Conservation (phyloP, 2,329 filamentous ascomycete genomes). For the Aspergillus eucalypticola region DNA sequence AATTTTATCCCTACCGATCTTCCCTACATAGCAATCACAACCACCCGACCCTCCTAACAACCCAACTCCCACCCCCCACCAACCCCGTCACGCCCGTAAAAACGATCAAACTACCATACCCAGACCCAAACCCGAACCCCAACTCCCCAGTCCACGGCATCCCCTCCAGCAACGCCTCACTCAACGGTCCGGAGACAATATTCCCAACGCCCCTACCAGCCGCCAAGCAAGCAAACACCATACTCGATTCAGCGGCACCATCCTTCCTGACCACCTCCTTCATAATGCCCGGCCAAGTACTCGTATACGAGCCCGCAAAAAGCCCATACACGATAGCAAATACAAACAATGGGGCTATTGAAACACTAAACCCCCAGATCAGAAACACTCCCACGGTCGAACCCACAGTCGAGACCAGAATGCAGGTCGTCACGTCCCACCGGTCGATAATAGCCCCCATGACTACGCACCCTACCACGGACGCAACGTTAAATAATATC, state of each 20-base stretch:
- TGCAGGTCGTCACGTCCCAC: conserved; percentile 41
- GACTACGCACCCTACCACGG: conserved; percentile 35
- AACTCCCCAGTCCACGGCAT: conserved; percentile 21
- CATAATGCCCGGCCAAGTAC: conserved; percentile 50
- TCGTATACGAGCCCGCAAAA: conserved; percentile 47
- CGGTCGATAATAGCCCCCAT: conserved; percentile 46
- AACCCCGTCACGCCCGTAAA: conserved; percentile 28
- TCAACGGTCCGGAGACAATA: conserved; percentile 53
- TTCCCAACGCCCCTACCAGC: conserved; percentile 55
- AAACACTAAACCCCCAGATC: conserved; percentile 50
- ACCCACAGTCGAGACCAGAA: conserved; percentile 45
- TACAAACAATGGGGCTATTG: conserved; percentile 43
- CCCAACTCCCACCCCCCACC: neutral
- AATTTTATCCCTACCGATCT: neutral
- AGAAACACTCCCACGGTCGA: conserved; percentile 46
- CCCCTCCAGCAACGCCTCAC: conserved; percentile 40
- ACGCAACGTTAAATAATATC: conserved; percentile 34
- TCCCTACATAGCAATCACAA: neutral
- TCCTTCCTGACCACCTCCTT: conserved; percentile 43
- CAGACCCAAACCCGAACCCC: conserved; percentile 29
- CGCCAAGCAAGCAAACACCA: conserved; percentile 52
- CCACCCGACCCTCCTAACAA: neutral
- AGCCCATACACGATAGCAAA: conserved; percentile 51
- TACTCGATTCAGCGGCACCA: conserved; percentile 45
- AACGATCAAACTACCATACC: conserved; percentile 31